Base-by-base conservation (phyloP, 2,329 filamentous ascomycete species). In the Cercospora sp. region DNA sequence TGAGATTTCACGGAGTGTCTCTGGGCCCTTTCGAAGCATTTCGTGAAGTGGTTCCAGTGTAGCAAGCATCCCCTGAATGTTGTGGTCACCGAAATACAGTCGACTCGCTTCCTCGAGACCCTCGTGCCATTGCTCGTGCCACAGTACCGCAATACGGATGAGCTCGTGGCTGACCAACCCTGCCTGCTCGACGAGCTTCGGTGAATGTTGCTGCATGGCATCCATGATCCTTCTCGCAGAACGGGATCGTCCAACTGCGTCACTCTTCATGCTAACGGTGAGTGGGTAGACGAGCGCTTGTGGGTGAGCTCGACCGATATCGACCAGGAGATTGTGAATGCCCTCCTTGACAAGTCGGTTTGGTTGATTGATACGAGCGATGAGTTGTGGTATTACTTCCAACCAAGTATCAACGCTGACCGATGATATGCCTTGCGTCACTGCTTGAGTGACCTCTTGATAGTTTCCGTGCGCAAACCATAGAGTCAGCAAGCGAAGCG, bases 91-190 rank as follows among this genome's bases (percentile, higher is more conserved):
- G 80, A 99, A 99, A 83, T 98, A 99, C 18, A 99, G 84, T 63
- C 95, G 88, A 33, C 93, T 97, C 1, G 95, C 96, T 82, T 99
- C 96, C 80, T 99, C 95, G 16, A 99, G 85, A 30, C 92, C 96
- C 80, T 99, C 96, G 73, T 99, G 95, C 95, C 95, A 99, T 72
- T 96, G 91, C 77, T 99, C 95, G 77, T 99, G 95, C 96, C 96
- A 99, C 26, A 99, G 81, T 1, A 99, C 94, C 16, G 95, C 95
- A 67, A 99, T 96, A 62, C 95, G 90, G 76, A 99, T 98, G 65
- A 99, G 87, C 79, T 99, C 96, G 76, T 95, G 91, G 78, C 94
- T 98, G 73, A 99, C 94, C 58, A 94, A 86, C 77, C 97, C 94
- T 39, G 95, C 95, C 80, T 99, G 95, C 72, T 97, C 92, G 8